Evolutionary conservation across 305 asterid genomes (phyloP), one percentile per base, ranked within the genome.

Genomic region (Ajuga reptans): DNA sequence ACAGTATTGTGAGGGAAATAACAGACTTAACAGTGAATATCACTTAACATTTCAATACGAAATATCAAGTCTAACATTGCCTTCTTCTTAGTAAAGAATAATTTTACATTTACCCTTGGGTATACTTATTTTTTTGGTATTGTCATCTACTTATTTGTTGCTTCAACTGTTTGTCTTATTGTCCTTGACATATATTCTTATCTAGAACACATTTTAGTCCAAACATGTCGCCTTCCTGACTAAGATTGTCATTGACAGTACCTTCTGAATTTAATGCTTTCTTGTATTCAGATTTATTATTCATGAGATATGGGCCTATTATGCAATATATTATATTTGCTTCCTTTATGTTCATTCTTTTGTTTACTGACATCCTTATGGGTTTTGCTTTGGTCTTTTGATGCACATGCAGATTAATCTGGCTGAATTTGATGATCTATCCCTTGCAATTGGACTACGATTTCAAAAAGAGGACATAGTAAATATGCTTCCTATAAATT

Each of bases 401-500:
- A 52, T 78, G 80, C 81, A 73, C 53, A 18, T 84, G 80, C 96
- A 93, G 99, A 90, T 93, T 73, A 84, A 80, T 77, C 83, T 91
- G 90, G 91, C 80, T 6, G 97, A 93, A 81, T 93, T 93, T 84
- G 74, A 79, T 43, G 97, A 93, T 83, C 88, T 93, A 58, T 86
- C 96, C 66, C 84, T 84, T 46, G 95, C 99, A 45, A 93, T 93
- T 57, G 95, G 92, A 39, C 87, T 93, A 64, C 86, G 85, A 81
- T 93, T 93, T 80, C 97, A 93, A 79, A 93, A 91, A 83, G 99
- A 89, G 84, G 87, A 91, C 54, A 76, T 81, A 12, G 99, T 90
- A 80, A 85, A 79, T 80, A 73, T 41, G 55, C 73, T 75, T 80
- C 68, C 76, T 69, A 16, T 56, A 49, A 55, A 57, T 42, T 68